phyloP scores from a whole-genome alignment of 2,329 filamentous ascomycete species.

The Emergomyces pasteurianus region DNA sequence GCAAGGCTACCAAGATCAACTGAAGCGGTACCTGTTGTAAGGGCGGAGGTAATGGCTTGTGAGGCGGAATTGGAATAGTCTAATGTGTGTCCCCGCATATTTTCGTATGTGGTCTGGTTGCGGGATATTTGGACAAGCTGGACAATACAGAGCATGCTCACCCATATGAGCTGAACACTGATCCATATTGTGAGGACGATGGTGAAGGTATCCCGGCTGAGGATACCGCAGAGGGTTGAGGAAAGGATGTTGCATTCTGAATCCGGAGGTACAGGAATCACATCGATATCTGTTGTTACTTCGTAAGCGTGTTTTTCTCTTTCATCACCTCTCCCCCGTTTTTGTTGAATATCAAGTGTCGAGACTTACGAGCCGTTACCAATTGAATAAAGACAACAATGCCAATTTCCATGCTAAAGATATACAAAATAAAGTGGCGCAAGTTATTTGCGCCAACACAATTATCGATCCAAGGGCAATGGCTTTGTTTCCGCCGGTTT shows the following conservation, averaged over 20 bases:
- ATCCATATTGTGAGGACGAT: conserved; percentile 70
- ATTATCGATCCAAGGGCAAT: conserved; percentile 97
- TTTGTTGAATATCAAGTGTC: neutral
- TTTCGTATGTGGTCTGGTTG: conserved; percentile 92
- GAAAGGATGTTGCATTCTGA: conserved; percentile 61
- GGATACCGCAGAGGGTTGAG: conserved; percentile 58
- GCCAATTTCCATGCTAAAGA: conserved; percentile 64
- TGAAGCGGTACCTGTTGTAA: conserved; percentile 57
- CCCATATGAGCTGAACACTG: conserved; percentile 79
- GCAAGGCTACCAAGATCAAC: conserved; percentile 60
- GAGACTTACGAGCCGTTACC: conserved; percentile 55
- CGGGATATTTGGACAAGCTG: conserved; percentile 86
- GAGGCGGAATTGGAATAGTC: conserved; percentile 40
- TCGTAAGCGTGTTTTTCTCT: conserved; percentile 16
- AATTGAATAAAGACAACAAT: conserved; percentile 62
- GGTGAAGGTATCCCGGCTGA: conserved; percentile 75
- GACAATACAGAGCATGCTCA: conserved; percentile 91
- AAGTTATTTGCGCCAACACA: conserved; percentile 94
- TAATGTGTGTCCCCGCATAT: conserved; percentile 71
- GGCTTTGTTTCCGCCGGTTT: conserved; percentile 40
- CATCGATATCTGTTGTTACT: conserved; percentile 50
- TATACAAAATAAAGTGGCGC: conserved; percentile 86
- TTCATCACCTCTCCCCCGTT: neutral
- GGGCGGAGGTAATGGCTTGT: conserved; percentile 50
- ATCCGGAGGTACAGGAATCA: conserved; percentile 40